Conservation (phyloP, 495 filamentous ascomycete genomes). For the Penicillium pancosmium region DNA sequence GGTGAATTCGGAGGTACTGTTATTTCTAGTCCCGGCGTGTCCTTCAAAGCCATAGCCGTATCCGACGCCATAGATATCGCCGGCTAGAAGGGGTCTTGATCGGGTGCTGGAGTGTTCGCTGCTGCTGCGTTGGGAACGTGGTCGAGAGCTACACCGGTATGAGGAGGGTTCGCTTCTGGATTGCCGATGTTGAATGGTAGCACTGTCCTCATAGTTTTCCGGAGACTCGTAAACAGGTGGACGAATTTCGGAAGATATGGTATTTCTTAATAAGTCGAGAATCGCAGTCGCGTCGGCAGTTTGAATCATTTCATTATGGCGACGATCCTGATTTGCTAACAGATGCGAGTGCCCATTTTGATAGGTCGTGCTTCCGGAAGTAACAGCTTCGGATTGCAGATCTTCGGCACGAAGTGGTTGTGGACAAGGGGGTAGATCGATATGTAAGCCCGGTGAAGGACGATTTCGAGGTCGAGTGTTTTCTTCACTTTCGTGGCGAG, state of each 20-base stretch:
- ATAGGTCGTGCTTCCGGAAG: constrained; percentile 11
- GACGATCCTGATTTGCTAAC: not conserved
- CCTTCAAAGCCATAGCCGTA: constrained; percentile 12
- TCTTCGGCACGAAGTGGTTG: constrained; percentile 3
- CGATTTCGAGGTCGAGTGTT: not conserved
- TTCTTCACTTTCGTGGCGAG: not conserved
- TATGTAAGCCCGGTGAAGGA: not conserved
- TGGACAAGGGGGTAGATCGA: not conserved
- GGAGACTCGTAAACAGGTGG: too few species aligned
- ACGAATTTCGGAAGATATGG: too few species aligned
- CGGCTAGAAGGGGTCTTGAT: too few species aligned
- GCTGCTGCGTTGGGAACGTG: too few species aligned
- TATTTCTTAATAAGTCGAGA: not conserved
- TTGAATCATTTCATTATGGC: not conserved
- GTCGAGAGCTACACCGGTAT: too few species aligned
- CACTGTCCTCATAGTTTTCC: too few species aligned
- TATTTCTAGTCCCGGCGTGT: not conserved
- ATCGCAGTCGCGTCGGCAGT: not conserved
- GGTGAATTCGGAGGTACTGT: too few species aligned
- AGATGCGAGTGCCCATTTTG: not conserved
- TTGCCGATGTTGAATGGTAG: too few species aligned
- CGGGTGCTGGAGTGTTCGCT: too few species aligned
- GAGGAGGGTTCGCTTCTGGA: too few species aligned
- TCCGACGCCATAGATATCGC: not conserved
- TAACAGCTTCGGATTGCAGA: constrained; percentile 15